Percentiles rank a stretch among this genome's conserved stretches.
These are phyloP conservation scores for Darksidea phi DNA, from an alignment of 495 filamentous ascomycete species.

Conservation along the genomic window DNA sequence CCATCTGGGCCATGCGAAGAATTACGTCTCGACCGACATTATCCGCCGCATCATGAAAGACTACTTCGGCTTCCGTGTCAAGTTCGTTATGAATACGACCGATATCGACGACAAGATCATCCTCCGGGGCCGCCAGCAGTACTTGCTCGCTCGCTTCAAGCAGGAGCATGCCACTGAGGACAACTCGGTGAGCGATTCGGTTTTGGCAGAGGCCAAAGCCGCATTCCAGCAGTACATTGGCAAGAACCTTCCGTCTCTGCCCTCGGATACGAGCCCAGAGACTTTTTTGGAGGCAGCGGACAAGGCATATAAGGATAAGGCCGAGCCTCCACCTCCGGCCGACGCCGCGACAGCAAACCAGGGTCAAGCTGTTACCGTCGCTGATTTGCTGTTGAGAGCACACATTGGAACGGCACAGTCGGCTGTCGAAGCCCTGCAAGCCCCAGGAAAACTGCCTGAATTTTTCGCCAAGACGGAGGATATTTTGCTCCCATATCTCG, in stretches of 20 bases:
- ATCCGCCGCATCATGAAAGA: conserved; percentile 80
- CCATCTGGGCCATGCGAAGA: conserved; percentile 83
- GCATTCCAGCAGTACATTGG: conserved; percentile 73
- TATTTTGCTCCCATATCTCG: conserved; percentile 83
- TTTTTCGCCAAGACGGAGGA: conserved; percentile 59
- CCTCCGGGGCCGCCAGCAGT: conserved; percentile 72
- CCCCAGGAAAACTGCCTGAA: conserved; percentile 45
- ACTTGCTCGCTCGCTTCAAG: conserved; percentile 62
- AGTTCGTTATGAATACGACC: conserved; percentile 89
- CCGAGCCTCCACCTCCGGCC: conserved; percentile 61
- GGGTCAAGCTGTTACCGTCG: too few species aligned
- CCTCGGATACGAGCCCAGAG: conserved; percentile 46
- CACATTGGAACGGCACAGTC: conserved; percentile 70
- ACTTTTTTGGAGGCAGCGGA: conserved; percentile 59
- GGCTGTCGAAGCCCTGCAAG: conserved; percentile 39
- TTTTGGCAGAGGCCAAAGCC: too few species aligned
- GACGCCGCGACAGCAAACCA: conserved; percentile 80
- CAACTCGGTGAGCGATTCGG: conserved; percentile 50
- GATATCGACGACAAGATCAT: conserved; percentile 91
- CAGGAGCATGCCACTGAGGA: conserved; percentile 50
- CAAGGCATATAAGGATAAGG: conserved; percentile 51
- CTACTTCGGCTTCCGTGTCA: conserved; percentile 81
- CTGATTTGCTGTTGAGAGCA: too few species aligned
- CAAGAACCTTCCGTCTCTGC: conserved; percentile 72
- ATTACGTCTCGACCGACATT: conserved; percentile 94